Evolutionary conservation across 2,329 filamentous ascomycete species (phyloP).

Genomic region (Alternaria postmessia): DNA sequence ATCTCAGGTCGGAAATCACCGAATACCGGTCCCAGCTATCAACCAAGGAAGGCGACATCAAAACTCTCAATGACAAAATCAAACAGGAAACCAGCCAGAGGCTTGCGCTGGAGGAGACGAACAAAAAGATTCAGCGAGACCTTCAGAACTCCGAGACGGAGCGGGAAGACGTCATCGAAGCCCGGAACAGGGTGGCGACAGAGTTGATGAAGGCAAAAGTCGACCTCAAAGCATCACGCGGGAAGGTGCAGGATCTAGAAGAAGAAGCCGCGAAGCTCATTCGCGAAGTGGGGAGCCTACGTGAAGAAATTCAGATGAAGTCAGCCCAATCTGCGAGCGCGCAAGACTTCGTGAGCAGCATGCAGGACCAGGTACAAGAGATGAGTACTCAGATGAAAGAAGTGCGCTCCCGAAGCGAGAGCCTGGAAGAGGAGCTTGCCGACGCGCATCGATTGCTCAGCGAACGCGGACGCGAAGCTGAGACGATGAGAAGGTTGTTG

Average conservation of each 20-base stretch:
- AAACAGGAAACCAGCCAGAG: constrained; percentile 75
- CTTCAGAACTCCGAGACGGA: constrained; percentile 79
- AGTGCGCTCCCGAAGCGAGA: constrained; percentile 80
- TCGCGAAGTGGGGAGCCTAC: constrained; percentile 71
- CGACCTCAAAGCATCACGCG: constrained; percentile 66
- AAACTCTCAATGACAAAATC: constrained; percentile 78
- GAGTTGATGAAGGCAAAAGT: constrained; percentile 77
- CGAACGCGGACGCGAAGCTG: constrained; percentile 88
- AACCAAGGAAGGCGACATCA: constrained; percentile 81
- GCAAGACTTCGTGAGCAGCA: constrained; percentile 84
- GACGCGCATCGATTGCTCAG: constrained; percentile 86
- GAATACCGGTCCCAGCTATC: constrained; percentile 73
- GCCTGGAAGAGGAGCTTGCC: constrained; percentile 87
- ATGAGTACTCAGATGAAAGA: constrained; percentile 92
- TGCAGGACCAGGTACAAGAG: constrained; percentile 92
- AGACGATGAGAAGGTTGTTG: constrained; percentile 91
- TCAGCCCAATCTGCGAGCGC: constrained; percentile 84
- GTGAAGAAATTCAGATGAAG: constrained; percentile 85
- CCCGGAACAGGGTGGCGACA: constrained; percentile 72
- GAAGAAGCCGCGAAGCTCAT: constrained; percentile 73
- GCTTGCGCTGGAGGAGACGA: constrained; percentile 79
- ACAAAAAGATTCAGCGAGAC: constrained; percentile 77
- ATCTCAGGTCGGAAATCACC: constrained; percentile 77
- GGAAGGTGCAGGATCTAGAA: constrained; percentile 76
- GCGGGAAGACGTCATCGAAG: constrained; percentile 78